phyloP scores from a whole-genome alignment of 257 asterid genomes.

The Ophiorrhiza pumila region DNA sequence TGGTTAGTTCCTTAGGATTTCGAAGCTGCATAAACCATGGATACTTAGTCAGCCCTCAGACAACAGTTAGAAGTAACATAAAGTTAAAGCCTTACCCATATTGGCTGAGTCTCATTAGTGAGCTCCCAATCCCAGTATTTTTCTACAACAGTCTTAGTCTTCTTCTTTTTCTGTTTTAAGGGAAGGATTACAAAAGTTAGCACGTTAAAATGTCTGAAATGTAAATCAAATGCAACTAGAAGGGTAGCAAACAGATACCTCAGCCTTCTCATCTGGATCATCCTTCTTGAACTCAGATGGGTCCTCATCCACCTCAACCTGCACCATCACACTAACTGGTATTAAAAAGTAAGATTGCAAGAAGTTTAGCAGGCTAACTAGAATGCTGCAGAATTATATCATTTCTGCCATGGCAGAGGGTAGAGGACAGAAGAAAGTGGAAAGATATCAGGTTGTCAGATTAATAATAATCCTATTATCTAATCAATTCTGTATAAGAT shows the following conservation, averaged over 20 bases:
- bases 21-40: conserved; percentile 67
- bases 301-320: conserved; percentile 95
- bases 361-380: neutral
- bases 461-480: neutral
- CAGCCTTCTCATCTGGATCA: conserved; percentile 57
- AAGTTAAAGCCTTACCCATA: conserved; percentile 67
- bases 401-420: neutral
- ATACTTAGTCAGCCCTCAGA: neutral
- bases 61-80: neutral
- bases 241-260: conserved; percentile 42
- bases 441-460: neutral
- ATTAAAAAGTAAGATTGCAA: conserved; percentile 17
- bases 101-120: conserved; percentile 87
- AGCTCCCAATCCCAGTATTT: conserved; percentile 99
- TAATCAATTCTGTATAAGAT: neutral
- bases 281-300: conserved; percentile 69
- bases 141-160: conserved; percentile 87
- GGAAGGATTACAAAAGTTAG: conserved; percentile 20
- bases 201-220: too few relatives aligned
- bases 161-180: conserved; percentile 77
- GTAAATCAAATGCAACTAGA: neutral
- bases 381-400: neutral
- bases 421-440: neutral
- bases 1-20: conserved; percentile 81
- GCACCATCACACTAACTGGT: conserved; percentile 21